Evolutionary conservation across 371 early-diverging fungal genomes (phyloP), one percentile per base, ranked within the genome.

Genomic region (Blakeslea trispora): DNA sequence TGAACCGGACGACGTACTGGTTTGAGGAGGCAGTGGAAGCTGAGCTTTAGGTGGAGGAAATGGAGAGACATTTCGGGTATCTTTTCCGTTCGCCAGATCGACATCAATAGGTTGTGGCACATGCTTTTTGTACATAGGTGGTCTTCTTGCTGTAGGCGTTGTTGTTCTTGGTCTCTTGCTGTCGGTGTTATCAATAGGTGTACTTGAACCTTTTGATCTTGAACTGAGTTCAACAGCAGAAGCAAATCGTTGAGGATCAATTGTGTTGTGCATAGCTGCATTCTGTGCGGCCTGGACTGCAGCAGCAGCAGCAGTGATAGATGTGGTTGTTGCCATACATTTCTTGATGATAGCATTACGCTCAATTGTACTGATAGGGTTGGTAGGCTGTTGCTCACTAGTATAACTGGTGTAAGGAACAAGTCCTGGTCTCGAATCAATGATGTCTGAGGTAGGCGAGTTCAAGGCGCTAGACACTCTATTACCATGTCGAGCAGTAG

Each of bases 191-290:
- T 28, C 28, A 28, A 28, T 28, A 28, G 28, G 28, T 7, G 28
- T 28, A 7, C 28, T 28, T 7, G 47, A 22, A 14, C 57, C 65
- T 28, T 41, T 48, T 2, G 69, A 58, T 9, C 35, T 21, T 4
- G 46, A 55, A 39, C 66, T 65, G 14, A 69, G 56, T 37, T 69
- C 69, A 39, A 62, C 44, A 24, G 69, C 65, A 17, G 69, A 69
- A 5, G 69, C 69, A 53, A 59, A 65, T 6, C 61, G 61, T 35
- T 59, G 53, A 3, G 59, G 45, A 7, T 37, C 39, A 34, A 37
- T 22, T 17, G 22, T 8, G 31, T 55, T 35, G 53, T 67, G 22
- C 7, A 7, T 28, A 28, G 28, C 28, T 28, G 28, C 28, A 28
- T 28, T 28, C 7, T 28, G 28, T 28, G 28, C 28, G 28, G 28